A percentile compares a stretch with the other conserved stretches of the same genome.
Evolutionary conservation across 176 grass and related monocot species (phyloP).

Genomic region (Neostapfia colusana): DNA sequence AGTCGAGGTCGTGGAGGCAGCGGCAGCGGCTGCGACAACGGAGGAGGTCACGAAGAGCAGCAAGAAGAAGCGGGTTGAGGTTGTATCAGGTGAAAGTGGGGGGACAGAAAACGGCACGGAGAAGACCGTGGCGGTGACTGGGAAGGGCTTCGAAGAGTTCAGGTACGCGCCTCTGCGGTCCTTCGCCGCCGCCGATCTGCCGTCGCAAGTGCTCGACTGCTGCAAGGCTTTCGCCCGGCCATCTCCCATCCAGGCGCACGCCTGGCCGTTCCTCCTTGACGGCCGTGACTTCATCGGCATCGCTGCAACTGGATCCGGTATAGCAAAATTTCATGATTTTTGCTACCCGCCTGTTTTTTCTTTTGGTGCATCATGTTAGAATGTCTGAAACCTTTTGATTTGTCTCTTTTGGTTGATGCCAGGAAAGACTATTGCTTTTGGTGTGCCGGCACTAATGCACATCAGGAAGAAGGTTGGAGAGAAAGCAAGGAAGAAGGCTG

Average conservation of each 20-base stretch:
- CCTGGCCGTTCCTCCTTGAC: conserved; percentile 86
- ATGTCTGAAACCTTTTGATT: background rate
- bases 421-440: conserved; percentile 98
- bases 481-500: conserved; percentile 59
- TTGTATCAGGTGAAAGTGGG: background rate
- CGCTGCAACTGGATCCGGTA: conserved; percentile 95
- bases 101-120: conserved; percentile 24
- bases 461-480: conserved; percentile 60
- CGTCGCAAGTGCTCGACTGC: conserved; percentile 68
- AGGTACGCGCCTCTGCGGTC: conserved; percentile 74
- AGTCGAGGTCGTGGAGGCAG: conserved; percentile 4
- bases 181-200: conserved; percentile 65
- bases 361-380: background rate
- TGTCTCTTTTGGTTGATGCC: conserved; percentile 12
- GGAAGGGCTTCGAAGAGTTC: conserved; percentile 51
- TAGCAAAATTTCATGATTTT: background rate
- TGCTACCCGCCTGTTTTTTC: background rate
- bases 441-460: conserved; percentile 87
- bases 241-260: conserved; percentile 85
- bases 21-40: background rate
- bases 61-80: conserved; percentile 33
- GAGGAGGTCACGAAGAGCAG: conserved; percentile 28
- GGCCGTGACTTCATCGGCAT: conserved; percentile 90
- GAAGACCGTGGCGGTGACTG: conserved; percentile 56
- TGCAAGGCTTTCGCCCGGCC: conserved; percentile 73